These are phyloP conservation scores for Penstemon eatonii DNA, from an alignment of 257 asterid genomes.

Conservation along the genomic window DNA sequence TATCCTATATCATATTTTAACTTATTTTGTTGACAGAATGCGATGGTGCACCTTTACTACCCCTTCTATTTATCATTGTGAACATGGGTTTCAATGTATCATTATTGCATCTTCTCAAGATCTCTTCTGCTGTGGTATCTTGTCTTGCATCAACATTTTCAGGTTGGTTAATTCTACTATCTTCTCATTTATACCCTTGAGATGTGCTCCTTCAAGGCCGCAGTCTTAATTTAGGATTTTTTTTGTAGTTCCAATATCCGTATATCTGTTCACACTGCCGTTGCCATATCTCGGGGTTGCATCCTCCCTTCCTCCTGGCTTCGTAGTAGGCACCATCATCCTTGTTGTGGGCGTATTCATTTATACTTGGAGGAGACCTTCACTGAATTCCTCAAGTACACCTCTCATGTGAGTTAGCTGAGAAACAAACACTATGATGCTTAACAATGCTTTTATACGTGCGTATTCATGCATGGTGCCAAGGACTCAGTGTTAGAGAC, in stretches of 20 bases:
- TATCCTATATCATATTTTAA: background rate
- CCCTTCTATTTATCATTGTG: conserved; percentile 73
- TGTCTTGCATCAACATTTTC: conserved; percentile 95
- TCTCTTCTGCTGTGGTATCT: conserved; percentile 94
- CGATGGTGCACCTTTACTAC: conserved; percentile 87
- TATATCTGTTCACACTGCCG: conserved; percentile 82
- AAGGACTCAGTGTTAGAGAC: too few species aligned
- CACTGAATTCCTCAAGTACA: conserved; percentile 38
- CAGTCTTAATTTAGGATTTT: conserved; percentile 19
- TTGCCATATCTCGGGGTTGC: conserved; percentile 84
- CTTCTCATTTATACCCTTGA: conserved; percentile 6
- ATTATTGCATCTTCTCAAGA: conserved; percentile 81
- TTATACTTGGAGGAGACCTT: conserved; percentile 75
- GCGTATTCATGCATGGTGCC: too few species aligned
- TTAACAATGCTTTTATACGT: too few species aligned
- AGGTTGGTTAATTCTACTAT: conserved; percentile 46
- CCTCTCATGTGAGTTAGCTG: conserved; percentile 35
- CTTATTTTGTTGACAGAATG: conserved; percentile 57
- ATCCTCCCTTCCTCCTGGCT: conserved; percentile 87
- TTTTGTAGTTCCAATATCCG: conserved; percentile 78
- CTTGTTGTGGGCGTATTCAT: conserved; percentile 67
- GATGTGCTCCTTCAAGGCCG: conserved; percentile 15
- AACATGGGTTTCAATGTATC: conserved; percentile 91
- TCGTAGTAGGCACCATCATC: conserved; percentile 67
- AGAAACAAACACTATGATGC: background rate